Evolutionary conservation across 768 basidiomycete genomes (phyloP), one percentile per base, ranked within the genome.

Genomic region (Chalciporus sphaerocephalus): DNA sequence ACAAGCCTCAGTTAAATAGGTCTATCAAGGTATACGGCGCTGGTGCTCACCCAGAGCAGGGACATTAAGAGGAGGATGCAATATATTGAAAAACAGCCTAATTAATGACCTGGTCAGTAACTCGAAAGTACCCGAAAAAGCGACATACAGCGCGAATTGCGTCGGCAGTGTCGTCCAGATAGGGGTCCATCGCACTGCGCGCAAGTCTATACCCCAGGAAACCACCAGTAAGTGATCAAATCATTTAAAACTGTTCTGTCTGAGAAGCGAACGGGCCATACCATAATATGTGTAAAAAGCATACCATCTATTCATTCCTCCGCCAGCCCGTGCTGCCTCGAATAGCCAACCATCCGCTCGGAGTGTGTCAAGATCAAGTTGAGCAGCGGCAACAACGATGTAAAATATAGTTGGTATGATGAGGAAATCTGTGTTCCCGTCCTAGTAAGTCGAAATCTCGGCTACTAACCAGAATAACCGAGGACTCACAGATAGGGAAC

Each of bases 141-240:
- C 62, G 55, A 69, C 88, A 59, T 50, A 86, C 81, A 99, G 64
- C 4, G 95, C 95, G 47, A 97, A 80, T 60, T 98, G 95, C 1
- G 94, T 98, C 4, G 95, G 94, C 58, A 99, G 68, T 0, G 92
- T 94, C 1, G 77, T 68, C 81, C 85, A 85, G 24, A 99, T 71
- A 0, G 85, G 80, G 4, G 59, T 66, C 69, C 81, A 90, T 16
- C 69, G 70, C 12, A 87, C 79, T 16, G 74, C 71, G 12, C 60
- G 58, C 50, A 80, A 76, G 58, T 93, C 88, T 90, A 56, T 21
- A 46, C 12, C 20, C 7, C n/a, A 3, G 18, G 41, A 28, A 36
- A 40, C 12, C 25, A 44, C 35, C 22, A 18, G 4, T 15, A n/a
- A 12, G 1, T 30, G 40, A 25, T 3, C 2, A 24, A n/a, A n/a